Evolutionary conservation across 2,329 filamentous ascomycete species (phyloP).

Genomic region (Clathrospora elynae): DNA sequence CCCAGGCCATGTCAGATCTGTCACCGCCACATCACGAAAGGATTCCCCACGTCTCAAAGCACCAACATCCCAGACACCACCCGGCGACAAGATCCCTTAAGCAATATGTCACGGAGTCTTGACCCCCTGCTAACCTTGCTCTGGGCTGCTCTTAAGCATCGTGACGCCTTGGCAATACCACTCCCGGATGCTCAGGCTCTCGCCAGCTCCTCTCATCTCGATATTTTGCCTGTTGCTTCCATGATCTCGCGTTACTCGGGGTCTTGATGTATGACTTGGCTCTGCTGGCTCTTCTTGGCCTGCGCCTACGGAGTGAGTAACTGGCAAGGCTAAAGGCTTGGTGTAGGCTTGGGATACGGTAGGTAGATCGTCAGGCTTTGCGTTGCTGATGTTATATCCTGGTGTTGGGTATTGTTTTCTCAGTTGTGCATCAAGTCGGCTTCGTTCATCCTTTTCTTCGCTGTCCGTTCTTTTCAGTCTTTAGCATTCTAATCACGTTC

Average conservation of each 20-base stretch:
- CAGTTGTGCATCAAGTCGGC: conserved; percentile 1
- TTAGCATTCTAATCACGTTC: conserved; percentile 5
- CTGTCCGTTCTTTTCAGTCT: conserved; percentile 12
- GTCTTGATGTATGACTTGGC: conserved; percentile 36
- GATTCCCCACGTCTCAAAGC: no score
- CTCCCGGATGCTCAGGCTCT: conserved; percentile 5
- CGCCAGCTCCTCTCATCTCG: conserved; percentile 13
- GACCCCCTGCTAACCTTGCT: no score
- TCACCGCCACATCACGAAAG: no score
- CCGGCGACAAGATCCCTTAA: no score
- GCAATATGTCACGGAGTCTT: no score
- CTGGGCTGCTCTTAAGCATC: conserved; percentile 16
- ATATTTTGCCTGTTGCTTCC: conserved; percentile 14
- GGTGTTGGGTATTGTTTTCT: neutral
- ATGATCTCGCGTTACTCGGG: conserved; percentile 16
- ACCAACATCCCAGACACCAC: no score
- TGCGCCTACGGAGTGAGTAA: conserved; percentile 15
- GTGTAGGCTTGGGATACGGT: no score
- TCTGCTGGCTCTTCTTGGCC: conserved; percentile 35
- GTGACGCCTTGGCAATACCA: conserved; percentile 19
- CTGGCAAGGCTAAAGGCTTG: neutral
- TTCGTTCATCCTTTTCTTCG: conserved; percentile 2
- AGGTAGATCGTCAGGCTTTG: no score
- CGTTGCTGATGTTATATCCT: no score
- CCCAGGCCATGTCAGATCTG: no score